Evolutionary conservation across 768 basidiomycete genomes (phyloP).

Genomic region (Boletus bicolor): DNA sequence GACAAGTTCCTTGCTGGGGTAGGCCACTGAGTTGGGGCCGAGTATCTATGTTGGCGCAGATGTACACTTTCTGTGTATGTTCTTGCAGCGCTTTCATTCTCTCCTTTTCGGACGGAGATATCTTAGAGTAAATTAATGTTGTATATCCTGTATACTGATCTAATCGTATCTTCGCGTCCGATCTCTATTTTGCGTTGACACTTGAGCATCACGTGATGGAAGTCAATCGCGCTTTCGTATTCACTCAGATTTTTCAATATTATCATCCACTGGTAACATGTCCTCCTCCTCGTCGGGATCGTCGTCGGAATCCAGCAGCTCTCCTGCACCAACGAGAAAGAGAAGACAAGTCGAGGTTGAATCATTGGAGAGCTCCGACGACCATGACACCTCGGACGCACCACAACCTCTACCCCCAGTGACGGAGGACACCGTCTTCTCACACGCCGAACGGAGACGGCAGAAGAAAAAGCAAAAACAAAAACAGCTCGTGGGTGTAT

Average conservation of each 20-base stretch:
- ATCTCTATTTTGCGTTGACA: not conserved
- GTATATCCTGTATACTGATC: conserved; percentile 17
- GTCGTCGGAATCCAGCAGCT: conserved; percentile 33
- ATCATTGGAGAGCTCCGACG: conserved; percentile 20
- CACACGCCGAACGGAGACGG: conserved; percentile 70
- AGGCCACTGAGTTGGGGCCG: not conserved
- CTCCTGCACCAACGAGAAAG: conserved; percentile 25
- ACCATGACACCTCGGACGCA: conserved; percentile 22
- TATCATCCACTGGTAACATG: conserved; percentile 5
- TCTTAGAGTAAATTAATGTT: conserved; percentile 22
- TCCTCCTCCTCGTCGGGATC: conserved; percentile 24
- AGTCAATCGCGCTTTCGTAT: not conserved
- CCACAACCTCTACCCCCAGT: conserved; percentile 1
- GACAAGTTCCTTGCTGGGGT: conserved; percentile 14
- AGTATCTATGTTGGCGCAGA: conserved; percentile 3
- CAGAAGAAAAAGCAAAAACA: conserved; percentile 47
- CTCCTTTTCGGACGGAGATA: conserved; percentile 11
- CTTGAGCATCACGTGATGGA: conserved; percentile 7
- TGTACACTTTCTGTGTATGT: conserved; percentile 4
- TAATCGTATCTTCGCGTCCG: conserved; percentile 9
- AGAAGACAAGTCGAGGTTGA: conserved; percentile 20
- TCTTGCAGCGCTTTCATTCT: not conserved
- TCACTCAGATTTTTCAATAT: not conserved
- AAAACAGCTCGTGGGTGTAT: conserved; percentile 11
- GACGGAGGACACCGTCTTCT: conserved; percentile 47